Evolutionary conservation across 1,284 basidiomycete species (phyloP), one percentile per base, ranked within the genome.

Genomic region (Schizophyllum commune): DNA sequence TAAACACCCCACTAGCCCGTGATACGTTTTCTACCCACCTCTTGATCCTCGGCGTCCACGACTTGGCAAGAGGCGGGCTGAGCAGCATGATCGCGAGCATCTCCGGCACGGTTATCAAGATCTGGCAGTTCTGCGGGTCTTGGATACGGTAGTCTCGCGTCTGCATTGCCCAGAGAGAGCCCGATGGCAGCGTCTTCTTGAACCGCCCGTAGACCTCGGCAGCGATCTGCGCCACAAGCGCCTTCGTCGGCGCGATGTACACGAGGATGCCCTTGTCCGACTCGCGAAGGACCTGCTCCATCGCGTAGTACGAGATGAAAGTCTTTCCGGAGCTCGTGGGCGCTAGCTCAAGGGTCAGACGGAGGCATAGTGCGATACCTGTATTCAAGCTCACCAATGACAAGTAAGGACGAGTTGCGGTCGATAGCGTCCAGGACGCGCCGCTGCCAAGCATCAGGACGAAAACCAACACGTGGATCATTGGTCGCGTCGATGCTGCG

Each of bases 231-330:
- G 77, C 78, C 58, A 89, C 87, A 1, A 89, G 76, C 0, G 88
- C 87, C 69, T 90, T 89, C 1, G 88, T 88, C 0, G 86, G 87
- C 0, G 88, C 86, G 32, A 89, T 80, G 68, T 89, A 90, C n/a
- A 90, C 82, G 34, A 90, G 68, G 51, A 89, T 77, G 0, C 83
- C 85, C 56, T 87, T 79, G 66, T 89, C 82, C 0, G 83, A 83
- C 33, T 75, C 75, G 60, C 83, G 73, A 5, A 89, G 70, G 13
- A 87, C 74, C 62, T 81, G 80, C 70, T 89, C 87, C 87, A 89
- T 89, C 0, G 87, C 86, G 64, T 89, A 88, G 69, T 79, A 89
- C 2, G 85, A 87, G 54, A 90, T 88, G 68, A 90, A 89, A 0
- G 88, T 89, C 70, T 89, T 90, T 34, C 87, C 85, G 0, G 85